A percentile compares a stretch with the other conserved stretches of the same genome.
These are phyloP conservation scores for Yamadazyma scolyti DNA, from an alignment of 805 yeast genomes.

Conservation along the genomic window DNA sequence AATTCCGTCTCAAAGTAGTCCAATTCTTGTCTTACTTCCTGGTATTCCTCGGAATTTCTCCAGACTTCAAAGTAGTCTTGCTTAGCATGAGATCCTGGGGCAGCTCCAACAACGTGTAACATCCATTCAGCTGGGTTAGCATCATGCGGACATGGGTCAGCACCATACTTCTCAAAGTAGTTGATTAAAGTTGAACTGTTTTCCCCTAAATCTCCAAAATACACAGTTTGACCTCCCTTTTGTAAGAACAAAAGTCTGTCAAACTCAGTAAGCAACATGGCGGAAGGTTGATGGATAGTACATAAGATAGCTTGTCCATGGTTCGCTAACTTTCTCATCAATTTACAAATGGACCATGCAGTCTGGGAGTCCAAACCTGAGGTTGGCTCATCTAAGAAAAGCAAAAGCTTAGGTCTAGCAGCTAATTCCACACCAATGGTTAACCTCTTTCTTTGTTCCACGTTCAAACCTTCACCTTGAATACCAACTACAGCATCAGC, in stretches of 20 bases:
- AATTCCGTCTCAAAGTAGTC: constrained; percentile 43
- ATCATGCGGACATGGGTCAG: constrained; percentile 38
- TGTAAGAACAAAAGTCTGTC: constrained; percentile 26
- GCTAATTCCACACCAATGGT: constrained; percentile 41
- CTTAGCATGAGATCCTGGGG: constrained; percentile 70
- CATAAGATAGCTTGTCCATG: constrained; percentile 65
- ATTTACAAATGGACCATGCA: constrained; percentile 55
- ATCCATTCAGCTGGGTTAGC: constrained; percentile 70
- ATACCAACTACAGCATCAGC: constrained; percentile 77
- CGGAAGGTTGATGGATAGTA: constrained; percentile 55
- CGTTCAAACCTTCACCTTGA: constrained; percentile 58
- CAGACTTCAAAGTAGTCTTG: constrained; percentile 77
- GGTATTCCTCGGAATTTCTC: constrained; percentile 58
- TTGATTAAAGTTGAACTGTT: constrained; percentile 53
- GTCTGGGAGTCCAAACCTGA: constrained; percentile 59
- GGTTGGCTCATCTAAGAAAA: constrained; percentile 62
- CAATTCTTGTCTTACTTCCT: constrained; percentile 54
- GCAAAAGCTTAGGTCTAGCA: constrained; percentile 36
- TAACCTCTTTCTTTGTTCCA: constrained; percentile 39
- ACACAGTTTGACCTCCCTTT: constrained; percentile 54
- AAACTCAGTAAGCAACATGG: constrained; percentile 39
- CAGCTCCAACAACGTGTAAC: constrained; percentile 81
- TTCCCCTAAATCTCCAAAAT: constrained; percentile 77
- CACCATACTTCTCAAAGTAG: constrained; percentile 72
- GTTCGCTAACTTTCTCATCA: constrained; percentile 44